Conservation (phyloP, 169 alveolate genomes). For the Cryptosporidium andersoni region DNA sequence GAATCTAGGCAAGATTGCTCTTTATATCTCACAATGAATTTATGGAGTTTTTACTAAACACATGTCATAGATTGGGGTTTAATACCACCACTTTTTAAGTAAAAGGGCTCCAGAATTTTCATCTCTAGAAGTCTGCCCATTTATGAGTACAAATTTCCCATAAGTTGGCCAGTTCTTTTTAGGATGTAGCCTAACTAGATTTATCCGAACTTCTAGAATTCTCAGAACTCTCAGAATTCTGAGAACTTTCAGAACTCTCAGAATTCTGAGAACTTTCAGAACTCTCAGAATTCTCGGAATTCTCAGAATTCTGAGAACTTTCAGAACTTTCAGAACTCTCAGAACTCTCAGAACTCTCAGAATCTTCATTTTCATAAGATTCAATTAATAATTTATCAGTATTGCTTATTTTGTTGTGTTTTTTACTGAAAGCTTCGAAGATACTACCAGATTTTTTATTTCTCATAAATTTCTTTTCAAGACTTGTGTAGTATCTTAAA, state of each 20-base stretch:
- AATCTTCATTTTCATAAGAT: slow-evolving; percentile 1
- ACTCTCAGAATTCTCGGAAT: no score
- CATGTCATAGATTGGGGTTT: no score
- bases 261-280: slow-evolving; percentile 7
- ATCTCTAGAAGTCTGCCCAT: no score
- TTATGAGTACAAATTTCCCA: no score
- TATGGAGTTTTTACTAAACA: no score
- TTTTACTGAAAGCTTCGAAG: slow-evolving; percentile 19
- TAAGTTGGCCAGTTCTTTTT: no score
- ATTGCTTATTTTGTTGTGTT: slow-evolving; percentile 30
- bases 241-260: slow-evolving; percentile 23
- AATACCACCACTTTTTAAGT: no score
- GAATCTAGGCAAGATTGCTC: no score
- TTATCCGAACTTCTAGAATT: no score
- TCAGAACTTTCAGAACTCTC: neutral
- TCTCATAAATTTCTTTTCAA: slow-evolving; percentile 34
- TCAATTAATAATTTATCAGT: slow-evolving; percentile 46
- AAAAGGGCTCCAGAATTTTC: no score
- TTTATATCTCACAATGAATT: no score
- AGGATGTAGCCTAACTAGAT: no score
- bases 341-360: neutral
- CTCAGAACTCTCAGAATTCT: neutral
- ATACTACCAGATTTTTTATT: neutral
- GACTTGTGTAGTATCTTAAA: slow-evolving; percentile 23
- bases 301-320: neutral